Evolutionary conservation across 176 grass and related monocot species (phyloP), one percentile per base, ranked within the genome.

Genomic region (Juncus effusus): DNA sequence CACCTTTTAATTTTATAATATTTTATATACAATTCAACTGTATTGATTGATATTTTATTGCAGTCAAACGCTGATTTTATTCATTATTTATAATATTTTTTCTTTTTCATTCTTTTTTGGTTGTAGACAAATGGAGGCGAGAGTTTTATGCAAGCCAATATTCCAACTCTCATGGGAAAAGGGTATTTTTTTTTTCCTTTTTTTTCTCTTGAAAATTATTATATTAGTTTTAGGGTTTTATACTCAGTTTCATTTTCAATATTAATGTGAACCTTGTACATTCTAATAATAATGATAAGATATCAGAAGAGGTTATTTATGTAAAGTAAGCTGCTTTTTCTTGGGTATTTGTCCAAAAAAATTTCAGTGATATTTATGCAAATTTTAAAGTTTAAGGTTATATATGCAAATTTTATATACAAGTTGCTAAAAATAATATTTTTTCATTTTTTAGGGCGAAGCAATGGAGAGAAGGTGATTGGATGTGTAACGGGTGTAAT

Each of bases 391-490:
- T 69, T 69, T 55, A 40, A 56, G 36, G 36, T 69, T 69, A 6
- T 59, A 42, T 41, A 2, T 71, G 38, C 15, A 59, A 28, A 69
- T 38, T 69, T 72, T 37, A 39, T 40, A 16, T 38, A 39, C 19
- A 3, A 53, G 11, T 38, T 49, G 5, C 40, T 19, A 39, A 38
- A 54, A 54, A 13, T 67, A 13, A 56, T 52, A 73, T 7, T 61
- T 76, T n/a, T 35, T 60, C 13, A 28, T 52, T 64, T 80, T 54
- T 13, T 61, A 99, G 94, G 80, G 82, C 80, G 67, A 99, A 89
- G 57, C 82, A 85, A 87, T 99, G 94, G 94, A 88, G 88, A 16
- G 83, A 99, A 41, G 94, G 94, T 38, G 94, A 99, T 65, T 99
- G 94, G 94, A 78, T 99, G 83, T 93, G 88, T 75, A 87, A 59